Percentiles rank a stretch among this genome's conserved stretches.
phyloP scores from a whole-genome alignment of 2,329 filamentous ascomycete species.

The Cercospora citrullina region DNA sequence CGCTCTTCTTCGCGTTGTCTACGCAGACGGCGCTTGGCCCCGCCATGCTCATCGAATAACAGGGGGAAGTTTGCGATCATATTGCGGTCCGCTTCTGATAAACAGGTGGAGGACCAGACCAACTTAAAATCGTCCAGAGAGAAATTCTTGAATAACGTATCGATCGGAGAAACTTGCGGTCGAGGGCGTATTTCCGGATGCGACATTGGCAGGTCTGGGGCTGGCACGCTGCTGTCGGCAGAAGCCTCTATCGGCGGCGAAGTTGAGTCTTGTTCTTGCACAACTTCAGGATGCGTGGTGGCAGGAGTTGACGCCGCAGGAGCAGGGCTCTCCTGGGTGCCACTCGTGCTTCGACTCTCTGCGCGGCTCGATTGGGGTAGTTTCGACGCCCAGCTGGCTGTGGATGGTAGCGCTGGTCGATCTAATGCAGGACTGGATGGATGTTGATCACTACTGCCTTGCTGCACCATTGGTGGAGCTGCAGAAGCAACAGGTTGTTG shows the following conservation, averaged over 20 bases:
- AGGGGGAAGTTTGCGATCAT: conserved; percentile 65
- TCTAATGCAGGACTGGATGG: conserved; percentile 52
- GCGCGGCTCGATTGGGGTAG: conserved; percentile 66
- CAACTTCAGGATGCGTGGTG: conserved; percentile 15
- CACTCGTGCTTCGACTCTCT: conserved; percentile 78
- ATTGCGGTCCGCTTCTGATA: conserved; percentile 52
- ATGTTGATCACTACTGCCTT: conserved; percentile 42
- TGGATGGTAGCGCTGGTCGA: conserved; percentile 85
- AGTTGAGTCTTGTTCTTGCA: conserved; percentile 20
- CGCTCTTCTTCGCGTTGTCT: conserved; percentile 62
- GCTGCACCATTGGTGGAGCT: conserved; percentile 65
- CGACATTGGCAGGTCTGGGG: not conserved
- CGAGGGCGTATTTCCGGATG: conserved; percentile 21
- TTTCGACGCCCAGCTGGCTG: conserved; percentile 86
- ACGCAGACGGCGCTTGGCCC: conserved; percentile 75
- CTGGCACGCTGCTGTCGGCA: conserved; percentile 13
- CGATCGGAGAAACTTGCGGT: conserved; percentile 33
- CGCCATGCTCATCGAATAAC: conserved; percentile 79
- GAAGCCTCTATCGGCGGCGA: conserved; percentile 18
- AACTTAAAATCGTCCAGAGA: conserved; percentile 53
- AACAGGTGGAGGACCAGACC: conserved; percentile 51
- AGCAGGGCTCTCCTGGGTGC: conserved; percentile 78
- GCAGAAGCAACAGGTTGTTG: conserved; percentile 55
- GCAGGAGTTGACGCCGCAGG: conserved; percentile 34
- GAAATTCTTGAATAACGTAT: conserved; percentile 44